Evolutionary conservation across 2,329 filamentous ascomycete genomes (phyloP), one percentile per base, ranked within the genome.

Genomic region (Cytospora chrysosperma): DNA sequence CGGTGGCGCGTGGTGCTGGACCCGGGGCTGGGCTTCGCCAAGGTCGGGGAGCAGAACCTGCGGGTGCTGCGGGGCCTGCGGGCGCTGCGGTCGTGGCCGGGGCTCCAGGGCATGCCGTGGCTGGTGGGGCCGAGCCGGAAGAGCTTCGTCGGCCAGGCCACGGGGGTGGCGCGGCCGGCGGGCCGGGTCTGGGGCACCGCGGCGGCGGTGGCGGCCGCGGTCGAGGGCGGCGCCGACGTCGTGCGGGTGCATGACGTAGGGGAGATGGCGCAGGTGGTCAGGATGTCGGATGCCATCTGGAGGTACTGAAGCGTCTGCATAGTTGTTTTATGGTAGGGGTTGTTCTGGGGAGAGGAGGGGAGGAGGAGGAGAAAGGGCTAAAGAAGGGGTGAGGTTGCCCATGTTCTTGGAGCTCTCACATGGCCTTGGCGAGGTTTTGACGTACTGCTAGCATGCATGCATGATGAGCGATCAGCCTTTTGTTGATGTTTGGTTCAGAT

Each of bases 1-100:
- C 88, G 93, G 56, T 99, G 95, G 95, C 90, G 94, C 68, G 96
- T 99, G 68, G 88, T 98, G 37, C 85, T 98, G 1, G 95, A 99
- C 73, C 95, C 95, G 0, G 95, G 95, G 0, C 85, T 99, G 34
- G 95, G 95, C 0, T 99, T 99, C 73, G 93, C 95, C 62, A 99
- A 99, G 79, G 88, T 86, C 0, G 81, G 83, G 60, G 81, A 83
- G 49, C 92, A 97, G 74, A 97, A 97, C 75, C 78, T 97, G 2
- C 87, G 92, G 69, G 78, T 99, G 2, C 78, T 99, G 37, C 82
- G 90, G 10, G 77, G 85, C 1, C 76, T 96, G 34, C 80, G 82
- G 10, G 84, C 87, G 68, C 77, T 96, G 67, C 81, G 88, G 30
- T 77, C 78, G 51, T 88, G 85, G 81, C 84, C 85, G 17, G 87